Percentiles rank a stretch among this genome's conserved stretches.
phyloP scores from a whole-genome alignment of 805 yeast species.

The Candida suzukii region DNA sequence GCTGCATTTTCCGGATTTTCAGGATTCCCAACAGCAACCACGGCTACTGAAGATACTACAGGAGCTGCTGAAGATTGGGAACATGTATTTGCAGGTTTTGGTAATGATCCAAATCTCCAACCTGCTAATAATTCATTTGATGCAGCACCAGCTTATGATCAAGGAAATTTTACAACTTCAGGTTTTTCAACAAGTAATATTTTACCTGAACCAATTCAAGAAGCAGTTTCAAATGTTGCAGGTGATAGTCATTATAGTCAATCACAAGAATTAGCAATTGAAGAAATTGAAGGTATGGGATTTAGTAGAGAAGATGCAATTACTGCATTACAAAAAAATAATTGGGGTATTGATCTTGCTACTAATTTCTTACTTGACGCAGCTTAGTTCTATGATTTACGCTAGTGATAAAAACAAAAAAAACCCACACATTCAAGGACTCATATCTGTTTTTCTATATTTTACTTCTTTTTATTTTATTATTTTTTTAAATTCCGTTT shows the following conservation, averaged over 20 bases:
- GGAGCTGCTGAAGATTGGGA: conserved; percentile 81
- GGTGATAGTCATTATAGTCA: conserved; percentile 9
- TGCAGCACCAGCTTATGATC: conserved; percentile 2
- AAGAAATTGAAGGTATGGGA: conserved; percentile 87
- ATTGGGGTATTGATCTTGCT: conserved; percentile 81
- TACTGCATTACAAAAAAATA: conserved; percentile 58
- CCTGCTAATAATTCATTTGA: conserved; percentile 10
- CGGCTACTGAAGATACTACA: conserved; percentile 3
- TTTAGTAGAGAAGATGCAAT: conserved; percentile 60
- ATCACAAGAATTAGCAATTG: conserved; percentile 44
- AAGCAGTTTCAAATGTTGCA: not conserved
- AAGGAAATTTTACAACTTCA: not conserved
- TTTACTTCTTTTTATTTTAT: too few relatives aligned
- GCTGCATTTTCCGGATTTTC: not conserved
- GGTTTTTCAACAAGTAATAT: not conserved
- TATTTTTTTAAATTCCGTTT: too few relatives aligned
- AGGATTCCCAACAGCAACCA: too few relatives aligned
- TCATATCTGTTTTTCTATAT: not conserved
- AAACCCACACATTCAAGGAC: too few relatives aligned
- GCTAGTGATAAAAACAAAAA: too few relatives aligned
- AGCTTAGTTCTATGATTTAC: conserved; percentile 41
- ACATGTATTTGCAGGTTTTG: conserved; percentile 84
- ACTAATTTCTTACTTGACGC: conserved; percentile 76
- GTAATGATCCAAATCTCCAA: conserved; percentile 36
- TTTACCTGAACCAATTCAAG: not conserved